These are phyloP conservation scores for Lactarius sanguifluus DNA, from an alignment of 768 basidiomycete species.

Conservation along the genomic window DNA sequence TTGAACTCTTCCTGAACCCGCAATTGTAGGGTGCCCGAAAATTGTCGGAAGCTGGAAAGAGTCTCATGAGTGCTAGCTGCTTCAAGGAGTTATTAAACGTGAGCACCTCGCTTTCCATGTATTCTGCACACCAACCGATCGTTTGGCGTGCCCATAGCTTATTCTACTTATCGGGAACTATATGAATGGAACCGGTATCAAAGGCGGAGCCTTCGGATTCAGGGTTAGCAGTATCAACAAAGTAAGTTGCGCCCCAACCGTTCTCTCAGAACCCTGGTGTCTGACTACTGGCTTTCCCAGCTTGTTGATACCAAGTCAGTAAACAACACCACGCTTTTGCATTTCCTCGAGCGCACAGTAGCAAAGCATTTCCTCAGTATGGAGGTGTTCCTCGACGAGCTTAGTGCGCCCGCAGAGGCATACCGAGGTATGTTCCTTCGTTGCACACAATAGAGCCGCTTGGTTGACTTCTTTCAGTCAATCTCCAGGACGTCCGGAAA, in stretches of 20 bases:
- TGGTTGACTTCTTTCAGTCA: constrained; percentile 51
- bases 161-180: constrained; percentile 97
- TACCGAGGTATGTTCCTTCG: constrained; percentile 60
- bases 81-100: constrained; percentile 92
- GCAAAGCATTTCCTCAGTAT: constrained; percentile 84
- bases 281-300: constrained; percentile 41
- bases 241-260: constrained; percentile 42
- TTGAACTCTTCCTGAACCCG: constrained; percentile 19
- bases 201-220: constrained; percentile 97
- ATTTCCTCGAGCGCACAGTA: constrained; percentile 90
- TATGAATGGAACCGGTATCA: constrained; percentile 95
- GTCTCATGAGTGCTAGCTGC: constrained; percentile 74
- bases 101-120: constrained; percentile 30
- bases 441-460: constrained; percentile 7
- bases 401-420: constrained; percentile 86
- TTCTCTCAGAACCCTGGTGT: background rate
- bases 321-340: constrained; percentile 89
- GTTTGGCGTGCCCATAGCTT: constrained; percentile 45
- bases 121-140: constrained; percentile 25
- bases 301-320: constrained; percentile 97
- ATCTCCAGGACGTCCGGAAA: constrained; percentile 82
- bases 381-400: constrained; percentile 85
- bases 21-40: constrained; percentile 69
- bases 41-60: constrained; percentile 75
- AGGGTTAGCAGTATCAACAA: constrained; percentile 97